Conservation (phyloP, 2,329 filamentous ascomycete genomes). For the Polychaeton citri region DNA sequence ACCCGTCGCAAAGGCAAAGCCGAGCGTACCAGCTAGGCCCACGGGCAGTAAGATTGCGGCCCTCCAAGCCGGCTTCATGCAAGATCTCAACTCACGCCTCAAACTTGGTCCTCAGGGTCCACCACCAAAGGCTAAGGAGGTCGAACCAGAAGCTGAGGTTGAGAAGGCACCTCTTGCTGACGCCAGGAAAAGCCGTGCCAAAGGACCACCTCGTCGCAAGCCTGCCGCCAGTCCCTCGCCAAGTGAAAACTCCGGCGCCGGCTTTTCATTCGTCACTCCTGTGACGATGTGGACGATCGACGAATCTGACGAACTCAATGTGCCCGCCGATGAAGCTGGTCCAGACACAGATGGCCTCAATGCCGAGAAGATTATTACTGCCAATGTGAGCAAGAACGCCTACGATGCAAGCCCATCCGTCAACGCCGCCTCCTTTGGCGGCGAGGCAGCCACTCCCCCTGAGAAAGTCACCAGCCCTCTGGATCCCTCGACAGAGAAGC, state of each 20-base stretch:
- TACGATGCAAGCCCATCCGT: conserved; percentile 10
- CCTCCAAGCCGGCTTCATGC: conserved; percentile 83
- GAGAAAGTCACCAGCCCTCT: not conserved
- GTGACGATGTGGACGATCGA: conserved; percentile 30
- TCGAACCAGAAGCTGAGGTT: conserved; percentile 41
- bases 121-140: conserved; percentile 57
- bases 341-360: conserved; percentile 6
- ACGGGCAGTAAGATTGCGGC: conserved; percentile 78
- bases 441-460: not conserved
- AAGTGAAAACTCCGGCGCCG: conserved; percentile 23
- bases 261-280: conserved; percentile 26
- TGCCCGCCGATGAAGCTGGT: conserved; percentile 10
- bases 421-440: conserved; percentile 6
- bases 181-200: conserved; percentile 78
- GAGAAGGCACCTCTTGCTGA: conserved; percentile 67
- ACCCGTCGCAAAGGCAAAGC: conserved; percentile 56
- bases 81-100: conserved; percentile 79
- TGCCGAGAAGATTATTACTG: conserved; percentile 13
- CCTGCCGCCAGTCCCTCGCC: conserved; percentile 46
- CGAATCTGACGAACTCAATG: conserved; percentile 25
- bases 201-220: conserved; percentile 69
- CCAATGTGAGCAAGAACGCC: conserved; percentile 14
- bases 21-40: conserved; percentile 65
- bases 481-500: not conserved
- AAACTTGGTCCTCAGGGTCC: conserved; percentile 66